A percentile compares a stretch with the other conserved stretches of the same genome.
Conservation (phyloP, 305 asterid species). For the Caryopteris hybrid region DNA sequence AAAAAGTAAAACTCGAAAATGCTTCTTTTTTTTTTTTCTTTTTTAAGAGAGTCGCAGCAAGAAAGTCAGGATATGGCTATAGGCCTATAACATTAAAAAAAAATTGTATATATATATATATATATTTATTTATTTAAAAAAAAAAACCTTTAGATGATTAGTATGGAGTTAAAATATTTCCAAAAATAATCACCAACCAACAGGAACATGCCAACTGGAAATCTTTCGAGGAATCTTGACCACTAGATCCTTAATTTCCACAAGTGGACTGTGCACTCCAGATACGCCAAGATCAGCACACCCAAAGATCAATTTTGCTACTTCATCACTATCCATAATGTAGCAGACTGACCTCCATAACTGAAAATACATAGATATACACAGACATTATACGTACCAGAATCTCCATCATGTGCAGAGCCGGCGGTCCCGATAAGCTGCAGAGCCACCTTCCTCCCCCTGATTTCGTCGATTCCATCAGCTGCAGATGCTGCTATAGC, state of each 20-base stretch:
- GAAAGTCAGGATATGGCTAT: not conserved
- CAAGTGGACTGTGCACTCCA: conserved; percentile 1
- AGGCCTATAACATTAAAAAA: too few relatives aligned
- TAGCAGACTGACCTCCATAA: not conserved
- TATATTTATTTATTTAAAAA: too few relatives aligned
- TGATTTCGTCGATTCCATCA: conserved; percentile 39
- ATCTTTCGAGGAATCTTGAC: conserved; percentile 8
- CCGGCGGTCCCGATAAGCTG: conserved; percentile 36
- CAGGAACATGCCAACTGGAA: not conserved
- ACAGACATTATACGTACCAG: conserved; percentile 21
- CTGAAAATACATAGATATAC: conserved; percentile 10
- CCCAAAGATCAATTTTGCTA: not conserved
- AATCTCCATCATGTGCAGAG: not conserved
- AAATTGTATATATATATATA: too few relatives aligned
- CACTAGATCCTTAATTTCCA: not conserved
- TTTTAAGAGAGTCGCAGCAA: too few relatives aligned
- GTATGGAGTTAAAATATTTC: not conserved
- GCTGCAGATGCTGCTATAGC: conserved; percentile 26
- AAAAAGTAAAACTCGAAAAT: too few relatives aligned
- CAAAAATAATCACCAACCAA: not conserved
- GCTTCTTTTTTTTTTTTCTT: too few relatives aligned
- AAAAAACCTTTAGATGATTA: not conserved
- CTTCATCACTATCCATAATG: not conserved
- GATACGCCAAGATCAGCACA: not conserved
- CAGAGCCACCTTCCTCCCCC: conserved; percentile 39